Conservation (phyloP, 2,329 filamentous ascomycete species). For the Paracoccidioides brasiliensis region DNA sequence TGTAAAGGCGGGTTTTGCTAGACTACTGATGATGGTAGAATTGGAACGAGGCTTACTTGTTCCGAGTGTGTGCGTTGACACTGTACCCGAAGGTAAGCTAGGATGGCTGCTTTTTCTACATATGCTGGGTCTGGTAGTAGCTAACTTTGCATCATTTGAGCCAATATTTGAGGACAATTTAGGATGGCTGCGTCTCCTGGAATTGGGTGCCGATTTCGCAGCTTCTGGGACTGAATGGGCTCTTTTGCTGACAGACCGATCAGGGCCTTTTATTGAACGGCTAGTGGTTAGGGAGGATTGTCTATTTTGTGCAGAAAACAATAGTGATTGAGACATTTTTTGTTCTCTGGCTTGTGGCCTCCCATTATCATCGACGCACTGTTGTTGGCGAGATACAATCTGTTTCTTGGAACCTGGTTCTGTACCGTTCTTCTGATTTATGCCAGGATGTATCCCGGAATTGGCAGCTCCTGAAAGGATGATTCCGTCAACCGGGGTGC, state of each 20-base stretch:
- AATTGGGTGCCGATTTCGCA: not conserved
- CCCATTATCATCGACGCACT: not conserved
- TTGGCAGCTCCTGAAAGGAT: not conserved
- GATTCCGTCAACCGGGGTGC: not conserved
- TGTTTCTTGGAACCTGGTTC: not conserved
- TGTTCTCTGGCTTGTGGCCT: not conserved
- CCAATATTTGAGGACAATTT: no score
- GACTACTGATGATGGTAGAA: slow-evolving; percentile 17
- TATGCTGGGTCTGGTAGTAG: not conserved
- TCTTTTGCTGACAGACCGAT: not conserved
- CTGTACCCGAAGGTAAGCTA: not conserved
- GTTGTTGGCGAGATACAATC: not conserved
- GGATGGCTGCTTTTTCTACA: slow-evolving; percentile 1
- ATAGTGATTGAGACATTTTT: not conserved
- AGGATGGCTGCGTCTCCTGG: no score
- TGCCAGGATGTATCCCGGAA: not conserved
- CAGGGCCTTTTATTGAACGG: not conserved
- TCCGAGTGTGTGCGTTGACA: not conserved
- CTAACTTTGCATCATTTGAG: not conserved
- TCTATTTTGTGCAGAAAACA: not conserved
- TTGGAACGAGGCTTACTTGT: not conserved
- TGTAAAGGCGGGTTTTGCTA: slow-evolving; percentile 38
- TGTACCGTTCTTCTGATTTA: not conserved
- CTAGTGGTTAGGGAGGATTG: not conserved
- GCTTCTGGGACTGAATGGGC: not conserved